Conservation (phyloP, 345 rosid genomes). For the Brassica incana region DNA sequence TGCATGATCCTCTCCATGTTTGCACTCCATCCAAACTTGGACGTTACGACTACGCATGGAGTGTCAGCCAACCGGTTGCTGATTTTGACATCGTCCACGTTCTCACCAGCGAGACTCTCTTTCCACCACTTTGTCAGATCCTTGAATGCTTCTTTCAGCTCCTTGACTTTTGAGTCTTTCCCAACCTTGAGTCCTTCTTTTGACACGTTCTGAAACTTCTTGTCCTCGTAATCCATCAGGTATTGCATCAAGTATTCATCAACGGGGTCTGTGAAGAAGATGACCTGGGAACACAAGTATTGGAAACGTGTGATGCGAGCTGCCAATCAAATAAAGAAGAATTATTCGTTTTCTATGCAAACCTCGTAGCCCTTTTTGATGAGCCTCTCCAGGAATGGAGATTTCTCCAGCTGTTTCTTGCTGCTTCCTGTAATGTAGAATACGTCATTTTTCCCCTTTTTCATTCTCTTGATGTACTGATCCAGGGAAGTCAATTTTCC, state of each 20-base stretch:
- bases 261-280: conserved; percentile 95
- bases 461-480: conserved; percentile 95
- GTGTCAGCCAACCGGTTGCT: conserved; percentile 89
- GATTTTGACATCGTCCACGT: conserved; percentile 88
- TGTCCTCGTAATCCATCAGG: conserved; percentile 93
- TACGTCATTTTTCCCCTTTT: conserved; percentile 75
- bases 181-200: conserved; percentile 91
- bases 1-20: conserved; percentile 99
- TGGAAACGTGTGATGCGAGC: background rate
- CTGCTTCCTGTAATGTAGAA: conserved; percentile 89
- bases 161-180: conserved; percentile 69
- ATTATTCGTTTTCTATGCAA: background rate
- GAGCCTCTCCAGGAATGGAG: conserved; percentile 96
- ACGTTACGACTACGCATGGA: conserved; percentile 93
- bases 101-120: conserved; percentile 64
- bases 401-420: conserved; percentile 90
- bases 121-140: conserved; percentile 98
- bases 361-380: conserved; percentile 93
- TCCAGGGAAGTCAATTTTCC: conserved; percentile 92
- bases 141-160: conserved; percentile 89
- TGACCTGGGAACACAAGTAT: conserved; percentile 58
- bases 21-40: no score
- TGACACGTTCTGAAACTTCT: conserved; percentile 92
- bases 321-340: background rate
- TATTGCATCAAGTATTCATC: conserved; percentile 99